Evolutionary conservation across 1,284 basidiomycete species (phyloP).

Genomic region (Microbotryum scabiosae): DNA sequence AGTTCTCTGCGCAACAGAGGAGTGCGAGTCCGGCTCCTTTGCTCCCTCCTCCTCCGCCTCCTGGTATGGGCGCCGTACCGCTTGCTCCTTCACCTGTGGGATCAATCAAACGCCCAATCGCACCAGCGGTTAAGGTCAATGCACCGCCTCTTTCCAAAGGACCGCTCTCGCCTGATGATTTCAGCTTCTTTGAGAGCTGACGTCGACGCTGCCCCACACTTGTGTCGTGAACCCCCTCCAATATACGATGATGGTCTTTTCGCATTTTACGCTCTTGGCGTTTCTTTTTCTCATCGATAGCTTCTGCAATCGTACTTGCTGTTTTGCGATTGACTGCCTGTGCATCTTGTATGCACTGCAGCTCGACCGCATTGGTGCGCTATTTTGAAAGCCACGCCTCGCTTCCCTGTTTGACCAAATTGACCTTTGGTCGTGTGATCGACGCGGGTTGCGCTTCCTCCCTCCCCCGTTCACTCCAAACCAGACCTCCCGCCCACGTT

Average conservation of each 20-base stretch:
- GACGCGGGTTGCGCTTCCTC: too few relatives aligned
- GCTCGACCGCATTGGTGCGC: too few relatives aligned
- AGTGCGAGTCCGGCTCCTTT: neutral
- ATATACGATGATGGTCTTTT: too few relatives aligned
- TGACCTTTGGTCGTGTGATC: too few relatives aligned
- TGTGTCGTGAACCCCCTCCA: neutral
- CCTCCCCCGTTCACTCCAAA: too few relatives aligned
- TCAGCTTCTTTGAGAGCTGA: constrained; percentile 22
- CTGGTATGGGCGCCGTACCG: neutral
- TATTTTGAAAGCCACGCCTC: too few relatives aligned
- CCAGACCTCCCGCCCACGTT: too few relatives aligned
- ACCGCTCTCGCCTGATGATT: constrained; percentile 13
- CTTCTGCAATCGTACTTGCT: too few relatives aligned
- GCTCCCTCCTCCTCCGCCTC: neutral
- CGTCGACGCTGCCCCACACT: neutral
- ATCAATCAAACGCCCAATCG: neutral
- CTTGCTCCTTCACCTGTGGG: neutral
- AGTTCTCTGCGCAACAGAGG: neutral
- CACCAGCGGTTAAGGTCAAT: too few relatives aligned
- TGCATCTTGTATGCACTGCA: too few relatives aligned
- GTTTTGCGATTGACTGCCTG: too few relatives aligned
- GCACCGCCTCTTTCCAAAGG: neutral
- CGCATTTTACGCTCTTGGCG: neutral
- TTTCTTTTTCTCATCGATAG: neutral
- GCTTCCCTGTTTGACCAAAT: too few relatives aligned